phyloP scores from a whole-genome alignment of 1,139 yeast genomes.

The Pichia sp. region DNA sequence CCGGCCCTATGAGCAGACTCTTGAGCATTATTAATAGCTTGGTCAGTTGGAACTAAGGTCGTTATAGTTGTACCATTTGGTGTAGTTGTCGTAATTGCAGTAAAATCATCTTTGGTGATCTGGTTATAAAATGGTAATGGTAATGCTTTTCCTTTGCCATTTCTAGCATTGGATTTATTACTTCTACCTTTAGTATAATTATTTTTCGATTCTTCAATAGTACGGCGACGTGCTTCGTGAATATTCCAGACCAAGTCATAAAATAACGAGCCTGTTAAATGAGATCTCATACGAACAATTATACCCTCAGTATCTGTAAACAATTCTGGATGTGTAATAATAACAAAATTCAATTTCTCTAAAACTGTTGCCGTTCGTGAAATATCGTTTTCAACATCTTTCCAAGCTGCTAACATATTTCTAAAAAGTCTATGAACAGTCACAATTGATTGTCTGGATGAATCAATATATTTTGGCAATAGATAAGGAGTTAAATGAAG shows the following conservation, averaged over 20 bases:
- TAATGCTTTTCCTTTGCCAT: conserved; percentile 34
- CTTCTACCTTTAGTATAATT: conserved; percentile 11
- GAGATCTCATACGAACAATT: conserved; percentile 85
- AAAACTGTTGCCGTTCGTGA: conserved; percentile 90
- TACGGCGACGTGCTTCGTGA: conserved; percentile 85
- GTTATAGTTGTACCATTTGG: conserved; percentile 92
- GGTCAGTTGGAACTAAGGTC: conserved; percentile 80
- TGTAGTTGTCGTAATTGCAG: conserved; percentile 76
- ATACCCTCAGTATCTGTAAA: conserved; percentile 66
- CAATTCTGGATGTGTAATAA: conserved; percentile 82
- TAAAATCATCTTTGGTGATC: conserved; percentile 86
- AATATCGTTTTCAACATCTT: conserved; percentile 82
- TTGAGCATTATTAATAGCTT: conserved; percentile 56
- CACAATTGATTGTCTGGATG: conserved; percentile 88
- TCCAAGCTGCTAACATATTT: conserved; percentile 88
- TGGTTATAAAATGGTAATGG: conserved; percentile 93
- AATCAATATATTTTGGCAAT: conserved; percentile 72
- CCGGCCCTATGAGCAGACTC: conserved; percentile 48
- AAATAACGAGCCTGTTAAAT: conserved; percentile 82
- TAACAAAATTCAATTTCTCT: conserved; percentile 81
- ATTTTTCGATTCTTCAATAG: conserved; percentile 33
- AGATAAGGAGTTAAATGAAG: conserved; percentile 75
- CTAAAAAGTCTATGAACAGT: conserved; percentile 85
- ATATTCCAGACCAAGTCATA: conserved; percentile 94
- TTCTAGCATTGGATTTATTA: conserved; percentile 10